Percentiles rank a stretch among this genome's conserved stretches.
Conservation (phyloP, 306 rosid species). For the Corylus heterophylla region DNA sequence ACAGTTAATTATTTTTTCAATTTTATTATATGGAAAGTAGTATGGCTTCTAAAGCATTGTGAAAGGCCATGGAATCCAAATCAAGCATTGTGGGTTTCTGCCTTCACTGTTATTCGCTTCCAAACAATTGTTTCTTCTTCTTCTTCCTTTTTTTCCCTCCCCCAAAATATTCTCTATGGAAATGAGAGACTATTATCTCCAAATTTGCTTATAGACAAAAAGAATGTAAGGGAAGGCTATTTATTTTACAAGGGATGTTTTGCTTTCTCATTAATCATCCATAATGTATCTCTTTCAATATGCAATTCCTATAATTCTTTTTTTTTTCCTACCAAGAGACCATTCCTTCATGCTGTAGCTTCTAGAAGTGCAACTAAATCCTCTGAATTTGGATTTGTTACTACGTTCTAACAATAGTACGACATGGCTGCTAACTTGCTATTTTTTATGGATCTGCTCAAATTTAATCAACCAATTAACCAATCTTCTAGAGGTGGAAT, state of each 20-base stretch:
- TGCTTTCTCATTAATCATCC: background rate
- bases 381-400: background rate
- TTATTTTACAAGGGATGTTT: background rate
- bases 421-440: background rate
- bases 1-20: too few relatives aligned
- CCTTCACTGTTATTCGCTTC: background rate
- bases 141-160: background rate
- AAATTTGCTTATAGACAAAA: background rate
- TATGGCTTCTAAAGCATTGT: background rate
- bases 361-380: background rate
- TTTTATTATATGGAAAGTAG: background rate
- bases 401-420: background rate
- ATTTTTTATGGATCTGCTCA: background rate
- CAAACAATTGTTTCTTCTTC: background rate
- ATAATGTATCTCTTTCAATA: background rate
- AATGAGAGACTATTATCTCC: background rate
- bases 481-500: background rate
- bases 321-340: background rate
- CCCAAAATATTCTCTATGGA: background rate
- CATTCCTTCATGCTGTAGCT: background rate
- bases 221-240: background rate
- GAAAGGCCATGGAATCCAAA: background rate
- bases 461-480: background rate
- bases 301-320: background rate
- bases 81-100: too few relatives aligned